Evolutionary conservation across 495 filamentous ascomycete genomes (phyloP), one percentile per base, ranked within the genome.

Genomic region (Talaromyces liani): DNA sequence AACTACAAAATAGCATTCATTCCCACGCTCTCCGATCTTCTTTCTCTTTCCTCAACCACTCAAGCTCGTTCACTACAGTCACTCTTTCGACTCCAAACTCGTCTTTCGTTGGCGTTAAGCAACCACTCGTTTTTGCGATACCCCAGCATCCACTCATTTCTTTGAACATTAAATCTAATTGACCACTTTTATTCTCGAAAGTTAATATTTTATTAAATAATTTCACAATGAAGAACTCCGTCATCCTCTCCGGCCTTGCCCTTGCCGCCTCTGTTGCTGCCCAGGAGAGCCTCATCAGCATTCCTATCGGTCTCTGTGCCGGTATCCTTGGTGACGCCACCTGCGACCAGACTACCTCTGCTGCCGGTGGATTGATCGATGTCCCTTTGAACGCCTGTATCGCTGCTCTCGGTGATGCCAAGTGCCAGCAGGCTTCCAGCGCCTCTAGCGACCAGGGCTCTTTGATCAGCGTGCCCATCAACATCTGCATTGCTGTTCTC

Each of bases 381-480:
- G 70, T 73, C 3, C 71, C 71, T 51, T 34, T 73, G 7, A 65
- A 71, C 39, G 64, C 45, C n/a, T 73, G 71, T 27, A 5, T 71
- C 18, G 70, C 67, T 60, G 71, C 61, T 45, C 67, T 73, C 22
- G 71, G 71, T 24, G 29, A 71, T 25, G 70, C 67, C 65, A 71
- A 72, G 66, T 73, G 71, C 64, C 65, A 73, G 47, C 71, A 73
- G 59, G 68, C 51, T 49, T 68, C 69, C 53, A 60, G 65, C 18
- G 63, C 65, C 64, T 14, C 20, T 56, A 64, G 70, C 57, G 27
- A 49, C 56, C 58, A 64, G 22, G 65, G 66, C 41, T 66, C 71
- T 41, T 58, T 73, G 58, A 73, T 73, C 67, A 72, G 67, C 56
- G 70, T 73, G 1, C 71, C 71, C 31, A 67, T 73, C 63, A 70